Percentiles rank a stretch among this genome's conserved stretches.
These are phyloP conservation scores for Tremella mesenterica DNA, from an alignment of 768 basidiomycete species.

Conservation along the genomic window DNA sequence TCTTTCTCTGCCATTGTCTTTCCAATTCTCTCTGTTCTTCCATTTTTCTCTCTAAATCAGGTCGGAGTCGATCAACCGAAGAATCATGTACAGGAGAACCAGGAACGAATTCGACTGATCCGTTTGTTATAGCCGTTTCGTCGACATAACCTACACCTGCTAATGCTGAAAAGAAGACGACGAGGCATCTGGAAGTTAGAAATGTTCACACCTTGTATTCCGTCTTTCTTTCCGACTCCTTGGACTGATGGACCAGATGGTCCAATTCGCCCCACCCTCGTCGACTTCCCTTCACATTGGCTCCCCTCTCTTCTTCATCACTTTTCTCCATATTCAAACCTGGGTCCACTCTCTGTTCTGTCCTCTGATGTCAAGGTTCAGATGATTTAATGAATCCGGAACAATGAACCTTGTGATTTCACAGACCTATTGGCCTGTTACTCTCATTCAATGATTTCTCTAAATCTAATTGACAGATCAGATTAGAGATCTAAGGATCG, in stretches of 20 bases:
- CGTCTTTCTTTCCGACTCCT: too few species aligned
- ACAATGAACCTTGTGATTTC: not conserved
- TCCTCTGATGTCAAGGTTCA: not conserved
- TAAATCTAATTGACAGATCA: not conserved
- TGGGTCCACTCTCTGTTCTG: too few species aligned
- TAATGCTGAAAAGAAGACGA: conserved; percentile 41
- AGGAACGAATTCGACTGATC: conserved; percentile 10
- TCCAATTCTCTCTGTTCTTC: conserved; percentile 36
- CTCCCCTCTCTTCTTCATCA: too few species aligned
- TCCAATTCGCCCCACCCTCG: too few species aligned
- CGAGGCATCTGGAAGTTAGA: conserved; percentile 25
- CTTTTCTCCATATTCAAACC: too few species aligned
- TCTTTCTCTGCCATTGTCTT: conserved; percentile 32
- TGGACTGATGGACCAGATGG: too few species aligned
- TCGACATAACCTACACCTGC: conserved; percentile 37
- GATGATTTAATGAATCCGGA: not conserved
- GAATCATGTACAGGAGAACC: conserved; percentile 26
- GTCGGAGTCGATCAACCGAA: not conserved
- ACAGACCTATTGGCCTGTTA: too few species aligned
- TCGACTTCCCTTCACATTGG: too few species aligned
- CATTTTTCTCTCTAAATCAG: conserved; percentile 11
- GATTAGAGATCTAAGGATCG: not conserved
- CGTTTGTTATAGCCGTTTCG: not conserved
- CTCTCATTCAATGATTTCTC: not conserved
- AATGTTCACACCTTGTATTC: too few species aligned